Base-by-base conservation (phyloP, 2,329 filamentous ascomycete genomes). In the Juglanconis oblonga region DNA sequence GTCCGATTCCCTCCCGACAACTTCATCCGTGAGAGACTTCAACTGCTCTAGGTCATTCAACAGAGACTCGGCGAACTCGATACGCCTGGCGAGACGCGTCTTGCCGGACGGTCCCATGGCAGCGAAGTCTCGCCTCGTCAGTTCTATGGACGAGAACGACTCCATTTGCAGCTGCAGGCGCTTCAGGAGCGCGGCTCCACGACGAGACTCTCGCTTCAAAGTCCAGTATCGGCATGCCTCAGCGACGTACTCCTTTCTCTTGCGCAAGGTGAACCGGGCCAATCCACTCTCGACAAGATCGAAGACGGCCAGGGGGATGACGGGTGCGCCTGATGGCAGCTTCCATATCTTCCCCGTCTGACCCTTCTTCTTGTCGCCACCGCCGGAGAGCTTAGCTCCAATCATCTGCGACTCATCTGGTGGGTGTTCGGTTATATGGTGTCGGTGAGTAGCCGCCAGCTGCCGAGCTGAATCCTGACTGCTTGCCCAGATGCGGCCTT, bases 141-240 rank as follows among this genome's bases (percentile, higher is more conserved):
- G 88, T 75, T 99, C 95, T 89, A 97, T 97, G 0, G 92, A 97
- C 6, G 94, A 94, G 73, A 98, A 99, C 0, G 92, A 91, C 73
- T 98, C 94, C 82, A 97, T 90, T 73, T 97, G 93, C 59, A 98
- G 78, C 72, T 99, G 95, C 24, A 99, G 81, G 40, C 95, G 87
- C 76, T 98, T 98, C 62, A 99, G 82, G 58, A 99, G 80, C 4
- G 95, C 92, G 35, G 95, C 95, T 51, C 95, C 95, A 61, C 95
- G 85, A 38, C 95, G 87, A 63, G 94, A 91, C 73, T 99, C 95
- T 58, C 95, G 87, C 77, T 99, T 99, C 64, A 99, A 76, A 0
- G 95, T 98, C 95, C 95, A 99, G 75, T 98, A 99, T 67, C 92
- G 92, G 77, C 94, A 98, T 2, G 91, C 91, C 73, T 97, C 94